Conservation (phyloP, 2,329 filamentous ascomycete species). For the Arthrinium puccinioides region DNA sequence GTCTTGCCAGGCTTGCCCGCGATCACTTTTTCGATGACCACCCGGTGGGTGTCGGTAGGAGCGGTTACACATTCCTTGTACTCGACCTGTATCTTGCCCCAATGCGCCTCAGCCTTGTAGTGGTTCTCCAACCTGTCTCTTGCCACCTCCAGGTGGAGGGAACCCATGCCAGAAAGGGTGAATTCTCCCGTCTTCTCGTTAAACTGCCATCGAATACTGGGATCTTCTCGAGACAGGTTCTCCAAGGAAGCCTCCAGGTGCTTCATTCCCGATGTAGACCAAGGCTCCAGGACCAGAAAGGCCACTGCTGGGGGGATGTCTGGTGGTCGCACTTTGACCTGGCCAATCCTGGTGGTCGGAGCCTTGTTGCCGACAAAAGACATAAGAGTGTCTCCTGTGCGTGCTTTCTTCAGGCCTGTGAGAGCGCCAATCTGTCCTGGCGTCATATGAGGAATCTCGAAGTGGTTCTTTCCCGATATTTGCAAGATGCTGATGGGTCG, state of each 20-base stretch:
- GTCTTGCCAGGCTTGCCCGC: conserved; percentile 75
- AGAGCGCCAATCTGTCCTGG: conserved; percentile 93
- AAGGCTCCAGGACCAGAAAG: conserved; percentile 85
- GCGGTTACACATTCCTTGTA: conserved; percentile 77
- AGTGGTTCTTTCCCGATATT: conserved; percentile 81
- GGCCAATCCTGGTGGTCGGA: conserved; percentile 61
- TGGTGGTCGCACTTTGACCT: conserved; percentile 78
- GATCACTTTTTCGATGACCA: conserved; percentile 69
- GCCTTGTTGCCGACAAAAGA: conserved; percentile 56
- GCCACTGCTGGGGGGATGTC: conserved; percentile 90
- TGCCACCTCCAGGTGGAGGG: conserved; percentile 90
- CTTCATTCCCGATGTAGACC: conserved; percentile 72
- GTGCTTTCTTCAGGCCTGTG: conserved; percentile 79
- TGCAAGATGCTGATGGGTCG: conserved; percentile 74
- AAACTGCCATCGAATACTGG: conserved; percentile 75
- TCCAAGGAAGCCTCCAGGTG: conserved; percentile 69
- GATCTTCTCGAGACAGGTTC: conserved; percentile 82
- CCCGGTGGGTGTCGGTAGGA: conserved; percentile 47
- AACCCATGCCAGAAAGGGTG: conserved; percentile 91
- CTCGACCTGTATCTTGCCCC: conserved; percentile 89
- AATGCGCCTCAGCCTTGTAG: conserved; percentile 78
- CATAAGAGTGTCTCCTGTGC: conserved; percentile 88
- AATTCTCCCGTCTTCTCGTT: conserved; percentile 92
- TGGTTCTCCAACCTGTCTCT: conserved; percentile 81
- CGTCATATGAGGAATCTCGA: conserved; percentile 73